Conservation (phyloP, 257 asterid genomes). For the Thymus quinquecostatus region DNA sequence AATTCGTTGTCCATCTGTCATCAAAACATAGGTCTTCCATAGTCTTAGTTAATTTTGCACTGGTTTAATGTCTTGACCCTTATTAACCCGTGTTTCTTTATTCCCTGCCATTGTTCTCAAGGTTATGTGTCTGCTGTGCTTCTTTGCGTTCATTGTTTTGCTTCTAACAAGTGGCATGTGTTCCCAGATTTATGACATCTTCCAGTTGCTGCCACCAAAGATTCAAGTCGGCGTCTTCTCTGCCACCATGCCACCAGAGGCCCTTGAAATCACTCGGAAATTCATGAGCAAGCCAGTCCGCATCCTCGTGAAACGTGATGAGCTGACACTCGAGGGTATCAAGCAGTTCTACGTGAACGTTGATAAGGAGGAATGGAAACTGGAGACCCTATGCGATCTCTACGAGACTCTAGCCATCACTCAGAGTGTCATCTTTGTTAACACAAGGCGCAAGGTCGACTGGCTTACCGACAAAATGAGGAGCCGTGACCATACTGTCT, state of each 20-base stretch:
- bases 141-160: neutral
- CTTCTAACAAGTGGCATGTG: constrained; percentile 26
- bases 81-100: neutral
- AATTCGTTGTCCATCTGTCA: no score
- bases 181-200: constrained; percentile 60
- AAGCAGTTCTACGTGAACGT: constrained; percentile 58
- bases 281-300: constrained; percentile 64
- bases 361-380: constrained; percentile 58
- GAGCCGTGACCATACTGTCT: constrained; percentile 57
- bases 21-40: neutral
- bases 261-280: constrained; percentile 62
- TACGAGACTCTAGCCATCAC: constrained; percentile 64
- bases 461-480: constrained; percentile 69
- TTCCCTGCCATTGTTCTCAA: neutral
- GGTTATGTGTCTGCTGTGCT: neutral
- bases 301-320: constrained; percentile 63
- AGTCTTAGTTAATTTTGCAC: neutral
- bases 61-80: neutral
- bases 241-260: constrained; percentile 73
- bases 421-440: constrained; percentile 63
- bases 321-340: constrained; percentile 67
- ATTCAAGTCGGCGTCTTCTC: constrained; percentile 70
- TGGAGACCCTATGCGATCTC: constrained; percentile 61
- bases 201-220: constrained; percentile 63
- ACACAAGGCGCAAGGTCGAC: constrained; percentile 64